phyloP scores from a whole-genome alignment of 306 rosid genomes.

The Dalbergia oliveri region DNA sequence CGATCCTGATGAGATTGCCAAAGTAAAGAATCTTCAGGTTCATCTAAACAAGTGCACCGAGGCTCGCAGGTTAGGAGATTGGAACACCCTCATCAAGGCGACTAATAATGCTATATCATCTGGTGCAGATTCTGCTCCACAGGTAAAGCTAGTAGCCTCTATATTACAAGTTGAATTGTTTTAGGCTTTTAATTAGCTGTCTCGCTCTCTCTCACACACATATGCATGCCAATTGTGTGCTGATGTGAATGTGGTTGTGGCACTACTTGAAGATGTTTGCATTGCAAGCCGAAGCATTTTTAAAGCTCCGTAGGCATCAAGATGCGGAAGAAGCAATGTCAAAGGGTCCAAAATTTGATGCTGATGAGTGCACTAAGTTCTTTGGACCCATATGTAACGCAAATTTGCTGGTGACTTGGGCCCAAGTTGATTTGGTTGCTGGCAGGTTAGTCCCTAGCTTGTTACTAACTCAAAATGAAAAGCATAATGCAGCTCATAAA shows the following conservation, averaged over 20 bases:
- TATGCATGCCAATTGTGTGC: neutral
- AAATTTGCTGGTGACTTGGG: conserved; percentile 58
- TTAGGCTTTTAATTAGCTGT: neutral
- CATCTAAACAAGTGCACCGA: conserved; percentile 77
- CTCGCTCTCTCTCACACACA: neutral
- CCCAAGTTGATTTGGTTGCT: conserved; percentile 66
- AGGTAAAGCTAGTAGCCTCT: conserved; percentile 47
- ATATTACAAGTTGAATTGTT: neutral
- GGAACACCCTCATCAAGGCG: conserved; percentile 75
- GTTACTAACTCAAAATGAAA: neutral
- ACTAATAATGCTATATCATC: conserved; percentile 54
- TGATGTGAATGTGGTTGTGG: conserved; percentile 26
- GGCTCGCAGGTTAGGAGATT: conserved; percentile 77
- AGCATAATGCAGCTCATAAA: neutral
- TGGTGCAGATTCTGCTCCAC: conserved; percentile 94
- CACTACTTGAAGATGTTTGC: conserved; percentile 68
- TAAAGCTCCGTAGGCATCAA: conserved; percentile 76
- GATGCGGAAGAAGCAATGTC: conserved; percentile 74
- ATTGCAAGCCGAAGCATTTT: conserved; percentile 79
- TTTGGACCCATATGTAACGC: conserved; percentile 73
- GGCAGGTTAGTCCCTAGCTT: conserved; percentile 63
- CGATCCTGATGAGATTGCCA: conserved; percentile 66
- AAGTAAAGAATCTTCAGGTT: conserved; percentile 61
- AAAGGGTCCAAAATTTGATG: conserved; percentile 67
- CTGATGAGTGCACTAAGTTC: conserved; percentile 67